Evolutionary conservation across 768 basidiomycete species (phyloP).

Genomic region (Hericium erinaceus): DNA sequence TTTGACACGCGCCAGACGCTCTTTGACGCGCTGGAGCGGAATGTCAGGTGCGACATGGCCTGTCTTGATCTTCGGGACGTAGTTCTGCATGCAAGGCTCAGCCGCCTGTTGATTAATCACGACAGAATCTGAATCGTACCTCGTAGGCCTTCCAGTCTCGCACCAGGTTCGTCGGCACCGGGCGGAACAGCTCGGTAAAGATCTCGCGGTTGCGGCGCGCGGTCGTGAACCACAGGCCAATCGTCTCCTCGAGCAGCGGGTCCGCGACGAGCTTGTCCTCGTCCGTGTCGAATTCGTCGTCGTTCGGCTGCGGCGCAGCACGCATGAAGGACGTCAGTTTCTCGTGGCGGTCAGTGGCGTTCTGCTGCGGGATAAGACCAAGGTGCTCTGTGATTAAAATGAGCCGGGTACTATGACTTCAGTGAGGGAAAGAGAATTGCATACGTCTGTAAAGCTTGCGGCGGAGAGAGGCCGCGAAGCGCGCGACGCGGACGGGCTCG

Average conservation of each 20-base stretch:
- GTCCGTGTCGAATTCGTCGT: constrained; percentile 47
- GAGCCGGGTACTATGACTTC: background rate
- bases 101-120: too few species aligned
- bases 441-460: constrained; percentile 76
- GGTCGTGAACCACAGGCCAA: constrained; percentile 55
- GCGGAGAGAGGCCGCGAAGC: constrained; percentile 79
- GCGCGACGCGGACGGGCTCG: constrained; percentile 54
- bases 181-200: constrained; percentile 79
- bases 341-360: constrained; percentile 33
- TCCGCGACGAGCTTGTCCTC: constrained; percentile 71
- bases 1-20: constrained; percentile 56
- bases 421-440: background rate
- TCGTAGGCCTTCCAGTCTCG: constrained; percentile 73
- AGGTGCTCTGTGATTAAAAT: constrained; percentile 55
- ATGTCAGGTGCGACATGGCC: constrained; percentile 74
- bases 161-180: constrained; percentile 80
- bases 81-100: constrained; percentile 34
- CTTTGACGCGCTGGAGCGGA: constrained; percentile 63
- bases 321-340: constrained; percentile 55
- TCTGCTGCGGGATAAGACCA: constrained; percentile 75
- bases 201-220: constrained; percentile 76
- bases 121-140: constrained; percentile 28
- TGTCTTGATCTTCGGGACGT: constrained; percentile 65
- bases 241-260: constrained; percentile 56
- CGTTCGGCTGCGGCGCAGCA: constrained; percentile 63